Percentiles rank a stretch among this genome's conserved stretches.
Conservation (phyloP, 2,329 filamentous ascomycete species). For the Metarhizium album region DNA sequence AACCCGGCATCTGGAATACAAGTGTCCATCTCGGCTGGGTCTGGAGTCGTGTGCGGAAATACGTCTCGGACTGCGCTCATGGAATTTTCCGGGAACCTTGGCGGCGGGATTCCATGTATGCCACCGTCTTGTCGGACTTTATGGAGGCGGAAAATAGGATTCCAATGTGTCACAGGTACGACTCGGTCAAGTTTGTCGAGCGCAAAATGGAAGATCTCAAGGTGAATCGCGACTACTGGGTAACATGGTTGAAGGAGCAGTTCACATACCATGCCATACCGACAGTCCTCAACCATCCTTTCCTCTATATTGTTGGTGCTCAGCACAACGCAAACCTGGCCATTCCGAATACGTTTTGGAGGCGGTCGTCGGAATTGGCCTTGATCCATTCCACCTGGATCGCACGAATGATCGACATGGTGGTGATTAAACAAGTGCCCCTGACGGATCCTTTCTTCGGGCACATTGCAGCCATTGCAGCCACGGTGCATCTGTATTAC, state of each 20-base stretch:
- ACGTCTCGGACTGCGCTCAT: slow-evolving; percentile 36
- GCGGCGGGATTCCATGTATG: slow-evolving; percentile 40
- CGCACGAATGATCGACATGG: slow-evolving; percentile 43
- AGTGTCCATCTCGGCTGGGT: slow-evolving; percentile 39
- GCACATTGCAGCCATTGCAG: slow-evolving; percentile 39
- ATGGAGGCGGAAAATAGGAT: slow-evolving; percentile 39
- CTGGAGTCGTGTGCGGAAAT: slow-evolving; percentile 35
- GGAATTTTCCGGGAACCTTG: slow-evolving; percentile 39
- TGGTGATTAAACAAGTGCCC: slow-evolving; percentile 36
- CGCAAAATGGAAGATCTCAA: slow-evolving; percentile 34
- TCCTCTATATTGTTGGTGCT: slow-evolving; percentile 40
- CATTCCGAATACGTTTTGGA: slow-evolving; percentile 44
- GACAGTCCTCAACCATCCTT: slow-evolving; percentile 41
- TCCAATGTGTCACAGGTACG: slow-evolving; percentile 40
- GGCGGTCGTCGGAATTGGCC: slow-evolving; percentile 38
- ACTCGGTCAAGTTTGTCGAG: slow-evolving; percentile 41
- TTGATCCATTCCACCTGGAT: slow-evolving; percentile 43
- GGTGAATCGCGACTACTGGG: slow-evolving; percentile 36
- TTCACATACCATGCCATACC: slow-evolving; percentile 42
- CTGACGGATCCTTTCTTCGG: slow-evolving; percentile 42
- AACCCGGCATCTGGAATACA: slow-evolving; percentile 40
- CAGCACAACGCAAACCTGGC: slow-evolving; percentile 40
- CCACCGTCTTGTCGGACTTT: slow-evolving; percentile 37
- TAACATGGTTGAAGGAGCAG: slow-evolving; percentile 40
- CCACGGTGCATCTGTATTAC: slow-evolving; percentile 42